Base-by-base conservation (phyloP, 2,329 filamentous ascomycete species). In the Thielaviopsis populi region DNA sequence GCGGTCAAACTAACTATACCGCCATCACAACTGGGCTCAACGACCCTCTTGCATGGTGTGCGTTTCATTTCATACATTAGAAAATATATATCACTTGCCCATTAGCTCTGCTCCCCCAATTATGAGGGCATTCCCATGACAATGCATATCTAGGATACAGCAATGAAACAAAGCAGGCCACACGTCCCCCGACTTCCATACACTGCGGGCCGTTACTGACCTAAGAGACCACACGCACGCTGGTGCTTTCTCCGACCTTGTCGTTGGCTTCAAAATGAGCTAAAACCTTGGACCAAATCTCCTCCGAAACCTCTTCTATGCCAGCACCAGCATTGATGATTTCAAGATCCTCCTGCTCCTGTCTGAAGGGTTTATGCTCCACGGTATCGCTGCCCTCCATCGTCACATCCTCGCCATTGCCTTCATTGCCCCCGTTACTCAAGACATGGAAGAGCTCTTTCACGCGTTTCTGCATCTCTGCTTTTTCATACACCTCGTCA, bases 401-500 rank as follows among this genome's bases (percentile, higher is more conserved):
- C 5, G 63, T 68, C 59, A 27, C 66, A 24, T 43, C 67, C 46
- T 33, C 67, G 4, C 33, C 37, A 7, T 64, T 68, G 59, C 70
- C 65, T 0, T 69, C 67, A 17, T 72, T 70, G 22, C 69, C 70
- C 10, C 74, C 74, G 37, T 77, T 73, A 24, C 76, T 74, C 50
- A 56, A 27, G 22, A 58, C 50, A 27, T 54, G 63, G 73, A 95
- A 96, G 60, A 95, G 72, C 67, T 85, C 81, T 22, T 89, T 77
- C 15, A 97, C 94, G 10, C 84, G 81, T 66, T 80, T 78, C 76
- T 99, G 94, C 83, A 96, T 88, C 70, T 85, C 84, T 66, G 81
- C 82, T 72, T 84, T 87, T 76, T 99, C 94, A 71, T 97, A 99
- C 67, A 89, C 80, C 78, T 99, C 94, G 19, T 80, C 82, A 1